These are phyloP conservation scores for Magnolia officinalis DNA, from an alignment of 164 flowering plant species.

Conservation along the genomic window DNA sequence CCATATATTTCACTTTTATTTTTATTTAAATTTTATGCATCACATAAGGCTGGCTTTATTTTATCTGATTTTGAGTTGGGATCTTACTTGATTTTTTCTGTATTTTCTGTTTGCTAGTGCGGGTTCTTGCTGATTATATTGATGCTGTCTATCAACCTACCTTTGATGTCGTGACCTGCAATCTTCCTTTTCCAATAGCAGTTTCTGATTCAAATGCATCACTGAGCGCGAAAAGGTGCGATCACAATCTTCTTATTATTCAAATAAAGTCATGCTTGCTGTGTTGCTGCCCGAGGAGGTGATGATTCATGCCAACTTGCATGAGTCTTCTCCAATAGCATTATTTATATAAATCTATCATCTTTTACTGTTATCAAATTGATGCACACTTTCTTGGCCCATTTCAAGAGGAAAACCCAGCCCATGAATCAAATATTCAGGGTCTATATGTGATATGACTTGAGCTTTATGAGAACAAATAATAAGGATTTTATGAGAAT, in stretches of 20 bases:
- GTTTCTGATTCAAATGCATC: slow-evolving; percentile 3
- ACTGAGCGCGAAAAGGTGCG: slow-evolving; percentile 8
- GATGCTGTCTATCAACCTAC: slow-evolving; percentile 18
- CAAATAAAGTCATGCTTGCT: neutral
- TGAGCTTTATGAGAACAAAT: no score
- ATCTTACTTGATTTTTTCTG: neutral
- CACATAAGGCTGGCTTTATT: neutral
- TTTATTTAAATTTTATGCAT: neutral
- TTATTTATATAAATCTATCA: no score
- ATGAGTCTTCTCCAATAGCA: no score
- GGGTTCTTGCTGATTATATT: slow-evolving; percentile 14
- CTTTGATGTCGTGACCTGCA: slow-evolving; percentile 35
- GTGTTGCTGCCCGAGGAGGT: neutral
- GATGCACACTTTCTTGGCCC: no score
- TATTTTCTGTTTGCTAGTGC: slow-evolving; percentile 22
- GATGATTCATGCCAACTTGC: no score
- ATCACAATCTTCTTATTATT: neutral
- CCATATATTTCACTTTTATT: neutral
- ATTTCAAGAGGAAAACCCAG: no score
- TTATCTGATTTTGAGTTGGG: neutral
- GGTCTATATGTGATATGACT: no score
- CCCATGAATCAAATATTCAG: no score
- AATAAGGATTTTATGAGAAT: no score
- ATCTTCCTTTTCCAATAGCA: slow-evolving; percentile 18
- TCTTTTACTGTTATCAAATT: no score